These are phyloP conservation scores for Xylaria sp. DNA, from an alignment of 2,329 filamentous ascomycete genomes.

Conservation along the genomic window DNA sequence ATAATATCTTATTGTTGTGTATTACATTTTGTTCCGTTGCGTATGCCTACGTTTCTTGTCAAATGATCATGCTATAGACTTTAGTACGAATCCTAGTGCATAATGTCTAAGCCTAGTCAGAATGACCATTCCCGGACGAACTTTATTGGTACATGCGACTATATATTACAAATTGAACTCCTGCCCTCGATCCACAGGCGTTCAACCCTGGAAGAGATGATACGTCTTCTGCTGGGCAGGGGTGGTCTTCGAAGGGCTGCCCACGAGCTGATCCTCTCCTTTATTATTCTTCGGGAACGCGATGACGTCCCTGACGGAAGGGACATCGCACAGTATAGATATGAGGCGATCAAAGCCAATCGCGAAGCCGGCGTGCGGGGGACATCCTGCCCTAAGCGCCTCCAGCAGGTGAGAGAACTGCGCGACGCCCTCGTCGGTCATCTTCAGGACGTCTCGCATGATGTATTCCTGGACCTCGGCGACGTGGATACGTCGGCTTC, in stretches of 20 bases:
- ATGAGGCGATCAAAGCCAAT: slow-evolving; percentile 90
- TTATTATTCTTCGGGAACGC: slow-evolving; percentile 95
- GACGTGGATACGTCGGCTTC: slow-evolving; percentile 90
- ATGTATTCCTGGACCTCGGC: slow-evolving; percentile 85
- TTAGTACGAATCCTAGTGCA: no score
- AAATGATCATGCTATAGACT: no score
- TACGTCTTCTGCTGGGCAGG: slow-evolving; percentile 42
- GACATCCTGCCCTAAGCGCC: slow-evolving; percentile 85
- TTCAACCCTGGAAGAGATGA: slow-evolving; percentile 33
- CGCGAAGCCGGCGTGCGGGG: slow-evolving; percentile 93
- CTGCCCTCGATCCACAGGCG: no score
- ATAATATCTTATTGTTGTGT: slow-evolving; percentile 4
- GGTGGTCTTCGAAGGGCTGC: slow-evolving; percentile 66
- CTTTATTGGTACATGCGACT: slow-evolving; percentile 8
- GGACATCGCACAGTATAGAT: slow-evolving; percentile 78
- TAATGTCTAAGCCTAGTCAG: no score
- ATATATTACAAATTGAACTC: neutral
- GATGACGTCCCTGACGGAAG: slow-evolving; percentile 90
- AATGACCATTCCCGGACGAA: no score
- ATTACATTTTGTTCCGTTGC: neutral
- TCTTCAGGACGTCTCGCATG: slow-evolving; percentile 83
- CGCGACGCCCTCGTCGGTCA: slow-evolving; percentile 75
- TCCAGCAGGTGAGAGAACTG: slow-evolving; percentile 88
- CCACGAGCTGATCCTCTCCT: slow-evolving; percentile 86
- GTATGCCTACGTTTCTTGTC: no score